These are phyloP conservation scores for Fusarium sp. DNA, from an alignment of 2,329 filamentous ascomycete genomes.

Conservation along the genomic window DNA sequence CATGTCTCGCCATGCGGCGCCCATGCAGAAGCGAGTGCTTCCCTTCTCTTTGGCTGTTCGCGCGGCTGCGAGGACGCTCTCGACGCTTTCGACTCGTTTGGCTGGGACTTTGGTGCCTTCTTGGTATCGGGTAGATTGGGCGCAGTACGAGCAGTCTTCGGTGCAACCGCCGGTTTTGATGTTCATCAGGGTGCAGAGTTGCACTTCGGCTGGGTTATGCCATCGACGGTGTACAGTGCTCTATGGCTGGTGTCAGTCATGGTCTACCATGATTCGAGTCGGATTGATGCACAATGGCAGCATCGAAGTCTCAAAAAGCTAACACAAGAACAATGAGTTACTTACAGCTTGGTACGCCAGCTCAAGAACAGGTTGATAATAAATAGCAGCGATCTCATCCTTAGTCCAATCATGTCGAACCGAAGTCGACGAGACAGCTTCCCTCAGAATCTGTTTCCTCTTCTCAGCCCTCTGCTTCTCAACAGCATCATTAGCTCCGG, in stretches of 20 bases:
- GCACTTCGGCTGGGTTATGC: slow-evolving; percentile 84
- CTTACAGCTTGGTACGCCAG: slow-evolving; percentile 78
- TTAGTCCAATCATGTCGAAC: slow-evolving; percentile 82
- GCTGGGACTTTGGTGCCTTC: slow-evolving; percentile 82
- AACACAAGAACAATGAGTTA: not conserved
- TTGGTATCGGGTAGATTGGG: slow-evolving; percentile 84
- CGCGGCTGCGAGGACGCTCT: slow-evolving; percentile 82
- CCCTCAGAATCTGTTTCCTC: slow-evolving; percentile 52
- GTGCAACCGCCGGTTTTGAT: slow-evolving; percentile 95
- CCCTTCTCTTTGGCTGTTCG: slow-evolving; percentile 83
- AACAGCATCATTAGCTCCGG: slow-evolving; percentile 31
- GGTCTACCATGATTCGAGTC: not conserved
- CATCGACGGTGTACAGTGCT: slow-evolving; percentile 83
- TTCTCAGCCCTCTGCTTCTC: slow-evolving; percentile 43
- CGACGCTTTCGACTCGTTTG: slow-evolving; percentile 81
- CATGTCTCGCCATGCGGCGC: slow-evolving; percentile 94
- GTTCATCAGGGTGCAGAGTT: slow-evolving; percentile 95
- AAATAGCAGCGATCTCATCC: slow-evolving; percentile 83
- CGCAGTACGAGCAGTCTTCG: slow-evolving; percentile 94
- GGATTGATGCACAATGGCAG: not conserved
- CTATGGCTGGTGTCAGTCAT: slow-evolving; percentile 56
- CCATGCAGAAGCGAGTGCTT: slow-evolving; percentile 94
- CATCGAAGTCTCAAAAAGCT: not conserved
- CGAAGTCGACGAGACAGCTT: slow-evolving; percentile 68
- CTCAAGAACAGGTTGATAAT: slow-evolving; percentile 83